Evolutionary conservation across 352 stramenopile species (phyloP).

Genomic region (Globisporangium splendens): DNA sequence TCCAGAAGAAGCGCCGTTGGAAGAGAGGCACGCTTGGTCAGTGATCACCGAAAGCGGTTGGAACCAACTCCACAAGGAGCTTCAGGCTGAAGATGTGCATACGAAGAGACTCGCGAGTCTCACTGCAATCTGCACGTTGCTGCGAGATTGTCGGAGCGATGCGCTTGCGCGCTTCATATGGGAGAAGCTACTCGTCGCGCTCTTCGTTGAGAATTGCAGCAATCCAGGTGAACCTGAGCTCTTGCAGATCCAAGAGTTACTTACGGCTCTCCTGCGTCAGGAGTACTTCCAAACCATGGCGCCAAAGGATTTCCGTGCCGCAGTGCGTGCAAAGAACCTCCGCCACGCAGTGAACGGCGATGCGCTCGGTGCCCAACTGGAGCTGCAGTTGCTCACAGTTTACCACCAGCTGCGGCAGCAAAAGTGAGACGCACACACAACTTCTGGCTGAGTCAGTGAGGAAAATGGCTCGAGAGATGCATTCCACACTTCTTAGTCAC

Average conservation of each 20-base stretch:
- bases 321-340: constrained; percentile 47
- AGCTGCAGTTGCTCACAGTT: constrained; percentile 37
- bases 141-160: constrained; percentile 41
- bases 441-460: too few relatives aligned
- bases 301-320: constrained; percentile 54
- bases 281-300: constrained; percentile 26
- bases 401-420: constrained; percentile 38
- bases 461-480: too few relatives aligned
- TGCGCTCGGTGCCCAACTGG: constrained; percentile 27
- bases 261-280: constrained; percentile 25
- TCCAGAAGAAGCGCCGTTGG: constrained; percentile 19
- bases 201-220: constrained; percentile 18
- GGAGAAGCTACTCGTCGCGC: constrained; percentile 35
- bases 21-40: constrained; percentile 27
- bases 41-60: constrained; percentile 41
- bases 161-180: constrained; percentile 47
- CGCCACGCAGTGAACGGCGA: constrained; percentile 26
- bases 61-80: constrained; percentile 22
- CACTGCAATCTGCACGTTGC: constrained; percentile 24
- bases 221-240: neutral
- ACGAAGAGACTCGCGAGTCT: constrained; percentile 10
- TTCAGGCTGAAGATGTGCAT: constrained; percentile 7
- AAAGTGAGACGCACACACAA: too few relatives aligned
- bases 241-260: constrained; percentile 14
- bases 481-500: too few relatives aligned